Conservation (phyloP, 176 grass and related monocot genomes). For the Triticum aestivum region DNA sequence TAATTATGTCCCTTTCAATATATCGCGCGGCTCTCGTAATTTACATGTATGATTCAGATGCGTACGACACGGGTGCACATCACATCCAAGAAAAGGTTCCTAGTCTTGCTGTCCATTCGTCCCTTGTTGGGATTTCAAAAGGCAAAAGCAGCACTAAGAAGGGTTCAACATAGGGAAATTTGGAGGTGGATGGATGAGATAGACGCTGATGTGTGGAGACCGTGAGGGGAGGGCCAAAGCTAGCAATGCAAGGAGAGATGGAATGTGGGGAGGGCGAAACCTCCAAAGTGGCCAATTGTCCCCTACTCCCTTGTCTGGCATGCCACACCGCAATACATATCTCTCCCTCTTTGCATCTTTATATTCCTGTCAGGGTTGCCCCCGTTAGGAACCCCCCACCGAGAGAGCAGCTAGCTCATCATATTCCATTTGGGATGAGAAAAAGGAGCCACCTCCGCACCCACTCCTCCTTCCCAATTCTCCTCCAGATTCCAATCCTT, state of each 20-base stretch:
- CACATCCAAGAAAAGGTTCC: conserved; percentile 23
- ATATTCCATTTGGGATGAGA: conserved; percentile 48
- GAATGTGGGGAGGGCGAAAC: conserved; percentile 6
- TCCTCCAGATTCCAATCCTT: conserved; percentile 43
- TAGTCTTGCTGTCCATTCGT: not conserved
- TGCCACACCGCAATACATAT: conserved; percentile 3
- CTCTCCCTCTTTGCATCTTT: conserved; percentile 20
- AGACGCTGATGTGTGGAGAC: not conserved
- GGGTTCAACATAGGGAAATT: not conserved
- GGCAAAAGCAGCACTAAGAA: not conserved
- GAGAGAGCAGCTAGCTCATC: not conserved
- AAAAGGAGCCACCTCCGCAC: conserved; percentile 3
- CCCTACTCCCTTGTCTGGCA: conserved; percentile 14
- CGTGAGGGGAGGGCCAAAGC: not conserved
- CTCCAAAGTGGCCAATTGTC: conserved; percentile 40
- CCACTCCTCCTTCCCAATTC: conserved; percentile 30
- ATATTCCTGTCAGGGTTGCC: conserved; percentile 45
- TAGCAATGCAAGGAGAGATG: not conserved
- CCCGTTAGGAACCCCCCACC: conserved; percentile 31
- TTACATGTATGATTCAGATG: not conserved
- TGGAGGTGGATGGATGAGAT: not conserved
- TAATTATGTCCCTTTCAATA: not conserved
- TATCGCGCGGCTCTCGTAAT: not conserved
- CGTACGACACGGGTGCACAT: not conserved
- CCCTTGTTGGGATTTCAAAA: not conserved